Percentiles rank a stretch among this genome's conserved stretches.
Evolutionary conservation across 2,329 filamentous ascomycete species (phyloP).

Genomic region (Colletotrichum australisinense): DNA sequence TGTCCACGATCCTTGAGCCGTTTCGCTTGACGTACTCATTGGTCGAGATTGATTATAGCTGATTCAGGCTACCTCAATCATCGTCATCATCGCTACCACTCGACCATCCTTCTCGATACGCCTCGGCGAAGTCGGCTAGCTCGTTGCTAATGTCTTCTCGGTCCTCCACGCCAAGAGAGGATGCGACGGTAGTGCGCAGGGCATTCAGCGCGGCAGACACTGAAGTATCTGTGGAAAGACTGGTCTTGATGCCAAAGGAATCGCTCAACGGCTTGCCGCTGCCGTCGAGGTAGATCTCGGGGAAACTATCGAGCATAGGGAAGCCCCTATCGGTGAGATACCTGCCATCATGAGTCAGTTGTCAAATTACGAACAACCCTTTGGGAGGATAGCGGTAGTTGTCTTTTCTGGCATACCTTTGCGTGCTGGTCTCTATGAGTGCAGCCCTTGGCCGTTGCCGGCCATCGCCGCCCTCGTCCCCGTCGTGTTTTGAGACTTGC

Average conservation of each 20-base stretch:
- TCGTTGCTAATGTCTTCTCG: constrained; percentile 86
- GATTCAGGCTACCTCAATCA: constrained; percentile 42
- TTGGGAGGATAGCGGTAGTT: background rate
- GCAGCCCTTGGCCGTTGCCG: background rate
- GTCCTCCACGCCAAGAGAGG: constrained; percentile 78
- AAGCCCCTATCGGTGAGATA: constrained; percentile 71
- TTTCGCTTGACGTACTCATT: background rate
- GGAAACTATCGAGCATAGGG: constrained; percentile 87
- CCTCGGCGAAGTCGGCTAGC: constrained; percentile 84
- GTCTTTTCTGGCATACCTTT: constrained; percentile 12
- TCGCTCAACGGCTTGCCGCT: constrained; percentile 48
- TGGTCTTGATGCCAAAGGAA: constrained; percentile 63
- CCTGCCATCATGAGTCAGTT: constrained; percentile 43
- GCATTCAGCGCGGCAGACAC: constrained; percentile 77
- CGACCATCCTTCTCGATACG: constrained; percentile 89
- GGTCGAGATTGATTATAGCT: too few species aligned
- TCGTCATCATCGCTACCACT: constrained; percentile 81
- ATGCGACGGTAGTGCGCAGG: constrained; percentile 72
- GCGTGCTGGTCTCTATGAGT: constrained; percentile 20
- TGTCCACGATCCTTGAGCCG: background rate
- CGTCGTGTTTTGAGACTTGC: background rate
- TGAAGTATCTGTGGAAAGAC: constrained; percentile 79
- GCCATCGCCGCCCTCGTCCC: constrained; percentile 34
- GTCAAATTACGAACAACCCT: background rate
- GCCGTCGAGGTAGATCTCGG: constrained; percentile 72